phyloP scores from a whole-genome alignment of 257 asterid species.

The Solanum chmielewskii region DNA sequence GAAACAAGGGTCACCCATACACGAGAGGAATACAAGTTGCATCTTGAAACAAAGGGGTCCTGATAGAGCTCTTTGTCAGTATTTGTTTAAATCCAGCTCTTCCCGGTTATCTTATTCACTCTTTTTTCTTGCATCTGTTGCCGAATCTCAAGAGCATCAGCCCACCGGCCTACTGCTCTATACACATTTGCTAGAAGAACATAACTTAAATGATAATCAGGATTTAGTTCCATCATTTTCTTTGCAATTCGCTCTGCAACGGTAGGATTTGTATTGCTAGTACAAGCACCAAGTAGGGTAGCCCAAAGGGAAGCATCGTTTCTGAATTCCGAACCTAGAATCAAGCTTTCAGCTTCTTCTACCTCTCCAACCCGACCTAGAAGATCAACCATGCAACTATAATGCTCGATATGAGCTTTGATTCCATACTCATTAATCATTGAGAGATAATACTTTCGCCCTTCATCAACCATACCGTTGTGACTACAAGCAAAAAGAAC shows the following conservation, averaged over 20 bases:
- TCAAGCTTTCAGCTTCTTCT: constrained; percentile 70
- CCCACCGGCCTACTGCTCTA: constrained; percentile 66
- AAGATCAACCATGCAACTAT: constrained; percentile 83
- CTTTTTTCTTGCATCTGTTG: constrained; percentile 46
- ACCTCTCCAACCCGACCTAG: constrained; percentile 67
- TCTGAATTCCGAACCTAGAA: constrained; percentile 27
- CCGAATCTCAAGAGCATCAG: constrained; percentile 60
- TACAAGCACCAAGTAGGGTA: constrained; percentile 71
- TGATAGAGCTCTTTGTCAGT: not conserved
- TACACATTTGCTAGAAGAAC: constrained; percentile 71
- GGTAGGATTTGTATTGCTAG: constrained; percentile 36
- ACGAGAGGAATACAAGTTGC: too few relatives aligned
- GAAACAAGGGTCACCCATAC: not conserved
- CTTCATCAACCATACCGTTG: constrained; percentile 54
- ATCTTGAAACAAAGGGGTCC: not conserved
- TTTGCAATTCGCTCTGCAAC: constrained; percentile 59
- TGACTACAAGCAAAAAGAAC: constrained; percentile 94
- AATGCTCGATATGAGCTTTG: constrained; percentile 53
- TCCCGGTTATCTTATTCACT: constrained; percentile 58
- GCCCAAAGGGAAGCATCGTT: constrained; percentile 62
- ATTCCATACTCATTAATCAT: constrained; percentile 40
- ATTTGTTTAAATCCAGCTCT: constrained; percentile 63
- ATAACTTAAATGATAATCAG: constrained; percentile 72
- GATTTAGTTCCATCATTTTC: constrained; percentile 62
- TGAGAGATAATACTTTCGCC: constrained; percentile 34